Base-by-base conservation (phyloP, 106 monocot genomes). In the Apostasia shenzhenica region DNA sequence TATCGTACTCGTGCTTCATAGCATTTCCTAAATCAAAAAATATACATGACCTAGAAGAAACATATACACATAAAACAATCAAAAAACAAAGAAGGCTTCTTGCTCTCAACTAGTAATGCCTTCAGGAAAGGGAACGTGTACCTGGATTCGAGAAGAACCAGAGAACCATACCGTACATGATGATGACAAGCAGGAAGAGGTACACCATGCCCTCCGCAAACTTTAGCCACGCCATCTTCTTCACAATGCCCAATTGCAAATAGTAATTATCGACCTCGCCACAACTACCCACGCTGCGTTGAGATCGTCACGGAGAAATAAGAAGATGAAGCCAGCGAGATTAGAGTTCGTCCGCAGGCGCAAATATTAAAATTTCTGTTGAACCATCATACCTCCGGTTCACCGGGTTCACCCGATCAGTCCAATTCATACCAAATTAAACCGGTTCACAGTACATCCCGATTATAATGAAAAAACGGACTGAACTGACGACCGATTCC, bases 131-230 rank as follows among this genome's bases (percentile, higher is more conserved):
- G n/a, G 48, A 59, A 41, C 7, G 5, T 5, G 14, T 65, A 76
- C 76, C 67, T 14, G 82, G 59, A 49, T 66, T 40, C 14, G 89
- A 89, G 72, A 85, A 82, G 77, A 78, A 77, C 89, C 85, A 89
- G 64, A 89, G 85, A 61, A 85, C 41, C 68, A 77, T 14, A 70
- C 78, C 78, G 72, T 83, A 90, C 72, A 90, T 7, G 72, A 90
- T 68, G 80, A 90, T 63, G 59, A 90, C 70, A 11, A 86, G 38
- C 6, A 86, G 89, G 77, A 90, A 78, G 63, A 80, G 55, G 69
- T 90, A 86, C 53, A 90, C 80, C 72, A 74, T 70, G 68, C 75
- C 75, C 73, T 75, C 74, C 1, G 80, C 69, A 3, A 80, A 66
- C 56, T 65, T 62, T 1, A 51, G 41, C 44, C 49, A 53, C 39